Base-by-base conservation (phyloP, 169 alveolate genomes). In the Eimeria necatrix region DNA sequence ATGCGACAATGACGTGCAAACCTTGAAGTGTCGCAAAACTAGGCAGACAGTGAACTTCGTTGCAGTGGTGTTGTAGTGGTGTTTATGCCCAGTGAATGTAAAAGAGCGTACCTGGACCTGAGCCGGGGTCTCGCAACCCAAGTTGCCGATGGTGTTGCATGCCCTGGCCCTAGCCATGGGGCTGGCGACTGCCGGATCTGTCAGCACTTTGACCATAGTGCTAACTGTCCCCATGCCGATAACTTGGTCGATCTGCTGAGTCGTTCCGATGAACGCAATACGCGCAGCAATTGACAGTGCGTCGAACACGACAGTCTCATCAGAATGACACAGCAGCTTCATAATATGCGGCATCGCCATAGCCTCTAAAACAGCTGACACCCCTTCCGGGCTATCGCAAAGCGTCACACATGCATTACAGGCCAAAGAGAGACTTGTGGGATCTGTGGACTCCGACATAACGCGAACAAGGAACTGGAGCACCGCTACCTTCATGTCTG, bases 61-160 rank as follows among this genome's bases (percentile, higher is more conserved):
- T 32, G 41, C 41, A 32, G 41, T 32, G 41, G 41, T 32, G 41
- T 32, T 32, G 2, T 32, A 32, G 41, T 32, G 41, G 41, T 32
- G 41, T 32, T 32, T 2, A 32, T 32, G 41, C 0, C 41, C 41
- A 32, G 3, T 2, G 41, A 32, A 32, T 32, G 41, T 32, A 32
- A 32, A 56, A 56, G 22, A 16, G 61, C 91, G 41, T 53, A 92
- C 95, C 95, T 92, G 95, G 52, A 92, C 95, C 89, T 97, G 98
- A 64, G 96, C 87, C 64, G 97, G 97, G 14, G 98, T 96, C 95
- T 97, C 98, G 94, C 98, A 97, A 24, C 98, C 98, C 91, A 97
- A 93, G 95, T 97, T 97, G 51, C 98, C 98, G 48, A 97, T 97
- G 41, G 98, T 96, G 94, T 97, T 97, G 93, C 98, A 97, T n/a